Percentiles rank a stretch among this genome's conserved stretches.
These are phyloP conservation scores for Phytophthora citrophthora DNA, from an alignment of 352 stramenopile species.

Conservation along the genomic window DNA sequence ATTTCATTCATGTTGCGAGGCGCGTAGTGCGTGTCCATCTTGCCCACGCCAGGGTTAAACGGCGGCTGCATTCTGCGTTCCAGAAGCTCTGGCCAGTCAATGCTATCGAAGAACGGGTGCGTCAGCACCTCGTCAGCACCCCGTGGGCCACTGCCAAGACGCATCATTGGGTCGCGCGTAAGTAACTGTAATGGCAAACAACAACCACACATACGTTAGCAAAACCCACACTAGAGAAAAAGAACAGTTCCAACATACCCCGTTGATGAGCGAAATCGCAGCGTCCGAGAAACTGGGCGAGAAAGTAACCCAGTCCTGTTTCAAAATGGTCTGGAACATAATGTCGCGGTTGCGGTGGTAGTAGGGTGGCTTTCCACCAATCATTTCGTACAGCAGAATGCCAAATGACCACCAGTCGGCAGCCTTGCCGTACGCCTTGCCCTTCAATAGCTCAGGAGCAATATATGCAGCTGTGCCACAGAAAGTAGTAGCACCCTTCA, in stretches of 20 bases:
- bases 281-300: conserved; percentile 92
- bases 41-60: conserved; percentile 90
- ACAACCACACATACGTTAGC: conserved; percentile 25
- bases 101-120: conserved; percentile 93
- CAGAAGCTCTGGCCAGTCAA: conserved; percentile 91
- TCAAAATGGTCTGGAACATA: conserved; percentile 93
- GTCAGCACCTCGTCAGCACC: conserved; percentile 91
- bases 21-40: conserved; percentile 88
- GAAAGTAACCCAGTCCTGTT: conserved; percentile 95
- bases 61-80: conserved; percentile 82
- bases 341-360: conserved; percentile 93
- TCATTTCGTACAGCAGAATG: conserved; percentile 96
- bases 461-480: conserved; percentile 95
- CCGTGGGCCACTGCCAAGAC: conserved; percentile 93
- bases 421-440: conserved; percentile 89
- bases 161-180: conserved; percentile 94
- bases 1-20: conserved; percentile 90
- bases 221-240: conserved; percentile 4
- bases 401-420: conserved; percentile 97
- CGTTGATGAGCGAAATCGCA: conserved; percentile 92
- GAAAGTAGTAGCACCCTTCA: conserved; percentile 92
- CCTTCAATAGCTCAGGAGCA: conserved; percentile 91
- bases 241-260: conserved; percentile 63
- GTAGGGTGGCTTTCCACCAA: conserved; percentile 91
- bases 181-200: conserved; percentile 84